These are phyloP conservation scores for Emmonsiellopsis sp. DNA, from an alignment of 2,329 filamentous ascomycete species.

Conservation along the genomic window DNA sequence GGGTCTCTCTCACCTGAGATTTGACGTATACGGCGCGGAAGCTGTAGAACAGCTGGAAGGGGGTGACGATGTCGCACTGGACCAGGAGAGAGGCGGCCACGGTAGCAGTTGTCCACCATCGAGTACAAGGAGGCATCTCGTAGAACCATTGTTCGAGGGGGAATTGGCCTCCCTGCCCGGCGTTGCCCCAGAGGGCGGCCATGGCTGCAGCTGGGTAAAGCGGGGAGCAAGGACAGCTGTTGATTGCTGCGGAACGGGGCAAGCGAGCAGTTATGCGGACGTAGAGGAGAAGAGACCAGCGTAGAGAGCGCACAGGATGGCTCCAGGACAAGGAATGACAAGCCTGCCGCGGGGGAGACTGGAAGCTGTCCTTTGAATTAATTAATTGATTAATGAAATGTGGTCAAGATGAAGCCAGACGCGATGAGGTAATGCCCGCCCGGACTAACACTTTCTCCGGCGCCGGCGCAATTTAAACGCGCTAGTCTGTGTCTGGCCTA, in stretches of 20 bases:
- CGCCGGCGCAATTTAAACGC: no score
- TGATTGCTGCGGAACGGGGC: no score
- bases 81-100: constrained; percentile 80
- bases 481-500: constrained; percentile 8
- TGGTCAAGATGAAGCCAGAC: neutral
- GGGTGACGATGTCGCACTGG: constrained; percentile 84
- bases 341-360: no score
- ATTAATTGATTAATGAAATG: no score
- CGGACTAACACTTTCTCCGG: constrained; percentile 1
- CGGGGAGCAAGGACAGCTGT: neutral
- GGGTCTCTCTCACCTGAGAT: constrained; percentile 61
- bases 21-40: constrained; percentile 85
- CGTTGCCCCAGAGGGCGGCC: constrained; percentile 37
- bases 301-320: no score
- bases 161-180: constrained; percentile 46
- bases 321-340: no score
- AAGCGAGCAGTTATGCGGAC: no score
- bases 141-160: constrained; percentile 97
- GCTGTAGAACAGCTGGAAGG: constrained; percentile 96
- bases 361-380: no score
- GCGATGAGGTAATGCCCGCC: constrained; percentile 1
- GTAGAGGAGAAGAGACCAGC: no score
- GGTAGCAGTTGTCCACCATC: constrained; percentile 94
- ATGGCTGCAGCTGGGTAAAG: constrained; percentile 17
- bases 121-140: constrained; percentile 93